Evolutionary conservation across 371 early-diverging fungal genomes (phyloP).

Genomic region (Rhizopus arrhizus): DNA sequence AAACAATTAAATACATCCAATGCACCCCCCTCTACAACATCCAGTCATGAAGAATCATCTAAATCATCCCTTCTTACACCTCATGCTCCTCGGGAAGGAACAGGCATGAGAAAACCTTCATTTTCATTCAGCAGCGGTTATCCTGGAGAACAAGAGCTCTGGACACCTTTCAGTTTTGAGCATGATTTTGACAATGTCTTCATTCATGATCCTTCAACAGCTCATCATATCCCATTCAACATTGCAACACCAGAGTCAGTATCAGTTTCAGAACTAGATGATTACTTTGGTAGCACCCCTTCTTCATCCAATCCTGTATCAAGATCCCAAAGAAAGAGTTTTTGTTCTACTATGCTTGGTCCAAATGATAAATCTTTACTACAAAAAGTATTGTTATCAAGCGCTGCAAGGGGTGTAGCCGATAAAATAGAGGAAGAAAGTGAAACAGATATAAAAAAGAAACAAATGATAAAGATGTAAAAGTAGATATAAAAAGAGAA

Average conservation of each 20-base stretch:
- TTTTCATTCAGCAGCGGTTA: slow-evolving; percentile 30
- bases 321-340: slow-evolving; percentile 24
- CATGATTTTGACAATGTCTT: slow-evolving; percentile 51
- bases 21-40: too few species aligned
- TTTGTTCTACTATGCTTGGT: slow-evolving; percentile 25
- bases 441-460: slow-evolving; percentile 6
- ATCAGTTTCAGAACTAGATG: slow-evolving; percentile 49
- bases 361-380: slow-evolving; percentile 35
- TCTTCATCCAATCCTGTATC: slow-evolving; percentile 5
- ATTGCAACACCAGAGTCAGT: slow-evolving; percentile 54
- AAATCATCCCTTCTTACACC: slow-evolving; percentile 1
- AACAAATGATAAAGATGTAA: background rate
- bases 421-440: slow-evolving; percentile 14
- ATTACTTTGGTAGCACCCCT: slow-evolving; percentile 34
- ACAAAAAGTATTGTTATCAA: slow-evolving; percentile 41
- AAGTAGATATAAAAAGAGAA: background rate
- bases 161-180: slow-evolving; percentile 51
- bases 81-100: background rate
- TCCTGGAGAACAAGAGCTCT: slow-evolving; percentile 46
- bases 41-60: too few species aligned
- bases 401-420: slow-evolving; percentile 35
- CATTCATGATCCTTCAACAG: slow-evolving; percentile 34
- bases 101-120: slow-evolving; percentile 20
- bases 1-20: background rate
- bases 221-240: slow-evolving; percentile 33